phyloP scores from a whole-genome alignment of 176 grass and related monocot genomes.

The Zoysia pacifica region DNA sequence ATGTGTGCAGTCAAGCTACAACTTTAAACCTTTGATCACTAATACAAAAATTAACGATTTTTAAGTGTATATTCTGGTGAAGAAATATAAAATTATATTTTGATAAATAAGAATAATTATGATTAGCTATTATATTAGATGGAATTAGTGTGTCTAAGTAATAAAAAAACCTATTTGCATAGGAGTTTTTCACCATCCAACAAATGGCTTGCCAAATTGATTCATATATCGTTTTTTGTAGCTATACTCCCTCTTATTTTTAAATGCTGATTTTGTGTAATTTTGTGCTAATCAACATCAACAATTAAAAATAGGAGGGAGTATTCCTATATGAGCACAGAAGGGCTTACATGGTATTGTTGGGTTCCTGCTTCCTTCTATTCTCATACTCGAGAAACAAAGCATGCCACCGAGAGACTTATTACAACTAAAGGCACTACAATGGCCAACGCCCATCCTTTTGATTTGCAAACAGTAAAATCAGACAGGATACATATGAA shows the following conservation, averaged over 20 bases:
- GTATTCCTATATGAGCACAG: not conserved
- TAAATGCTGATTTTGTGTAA: no score
- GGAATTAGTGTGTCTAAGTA: not conserved
- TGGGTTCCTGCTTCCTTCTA: conserved; percentile 14
- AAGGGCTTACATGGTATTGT: conserved; percentile 33
- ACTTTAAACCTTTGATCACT: not conserved
- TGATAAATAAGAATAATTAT: not conserved
- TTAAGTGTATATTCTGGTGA: not conserved
- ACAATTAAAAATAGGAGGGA: not conserved
- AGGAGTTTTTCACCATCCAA: no score
- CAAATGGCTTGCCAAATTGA: no score
- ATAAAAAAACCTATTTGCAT: not conserved
- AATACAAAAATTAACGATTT: no score
- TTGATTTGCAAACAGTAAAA: conserved; percentile 2
- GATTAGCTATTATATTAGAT: not conserved
- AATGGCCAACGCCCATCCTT: conserved; percentile 43
- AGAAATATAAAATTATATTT: not conserved
- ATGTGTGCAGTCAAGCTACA: not conserved
- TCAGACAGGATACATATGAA: not conserved
- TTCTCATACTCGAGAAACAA: conserved; percentile 41
- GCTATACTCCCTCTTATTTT: no score
- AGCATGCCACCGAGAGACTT: conserved; percentile 3
- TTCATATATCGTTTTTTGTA: no score
- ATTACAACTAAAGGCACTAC: conserved; percentile 38
- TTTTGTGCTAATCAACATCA: no score